These are phyloP conservation scores for Sanguinoderma infundibulare DNA, from an alignment of 1,284 basidiomycete species.

Conservation along the genomic window DNA sequence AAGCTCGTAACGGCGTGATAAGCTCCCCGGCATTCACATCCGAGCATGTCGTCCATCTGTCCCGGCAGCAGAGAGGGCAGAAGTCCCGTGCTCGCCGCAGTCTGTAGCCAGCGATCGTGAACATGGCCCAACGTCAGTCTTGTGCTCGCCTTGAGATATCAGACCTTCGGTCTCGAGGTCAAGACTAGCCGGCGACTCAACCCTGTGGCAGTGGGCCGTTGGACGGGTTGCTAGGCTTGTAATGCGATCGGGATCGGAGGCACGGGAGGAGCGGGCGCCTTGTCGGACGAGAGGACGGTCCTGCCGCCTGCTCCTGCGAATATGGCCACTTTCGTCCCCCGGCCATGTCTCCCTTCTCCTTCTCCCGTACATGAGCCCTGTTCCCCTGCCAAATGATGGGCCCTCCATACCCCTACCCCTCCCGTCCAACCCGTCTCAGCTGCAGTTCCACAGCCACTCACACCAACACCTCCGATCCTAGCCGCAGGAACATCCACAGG, in stretches of 20 bases:
- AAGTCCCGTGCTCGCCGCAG: not conserved
- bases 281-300: not conserved
- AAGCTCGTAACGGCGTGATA: not conserved
- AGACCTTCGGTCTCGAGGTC: no score
- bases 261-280: not conserved
- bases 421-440: constrained; percentile 25
- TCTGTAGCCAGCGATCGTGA: not conserved
- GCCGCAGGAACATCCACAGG: constrained; percentile 60
- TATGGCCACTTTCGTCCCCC: constrained; percentile 12
- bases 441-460: constrained; percentile 24
- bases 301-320: constrained; percentile 9
- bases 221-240: not conserved
- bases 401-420: constrained; percentile 15
- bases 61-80: not conserved
- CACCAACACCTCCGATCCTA: constrained; percentile 34
- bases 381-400: constrained; percentile 16
- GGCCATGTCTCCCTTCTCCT: constrained; percentile 20
- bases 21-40: not conserved
- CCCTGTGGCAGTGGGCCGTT: not conserved
- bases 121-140: not conserved
- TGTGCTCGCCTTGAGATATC: not conserved
- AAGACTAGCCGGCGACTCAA: not conserved
- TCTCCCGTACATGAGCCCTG: constrained; percentile 8
- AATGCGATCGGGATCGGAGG: constrained; percentile 2
- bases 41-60: not conserved